Base-by-base conservation (phyloP, 768 basidiomycete species). In the Hirschioporus abietinus region DNA sequence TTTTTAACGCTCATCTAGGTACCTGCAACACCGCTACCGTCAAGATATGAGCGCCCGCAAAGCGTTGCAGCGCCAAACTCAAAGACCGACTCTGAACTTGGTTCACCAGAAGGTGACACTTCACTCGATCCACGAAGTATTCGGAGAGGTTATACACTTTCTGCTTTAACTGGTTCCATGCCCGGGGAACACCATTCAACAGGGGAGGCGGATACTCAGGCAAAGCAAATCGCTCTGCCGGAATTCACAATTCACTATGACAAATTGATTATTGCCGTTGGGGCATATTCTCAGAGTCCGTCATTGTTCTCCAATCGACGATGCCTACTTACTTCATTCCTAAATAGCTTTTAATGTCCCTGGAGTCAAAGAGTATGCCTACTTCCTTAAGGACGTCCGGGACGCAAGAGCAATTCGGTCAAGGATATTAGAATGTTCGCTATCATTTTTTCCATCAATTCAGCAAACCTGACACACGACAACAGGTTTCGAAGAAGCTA, bases 241-340 rank as follows among this genome's bases (percentile, higher is more conserved):
- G 76, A 81, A 8, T 93, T 91, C 74, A 79, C 82, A 9, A 63
- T 94, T 59, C 75, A 77, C 23, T 95, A 91, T 72, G 93, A 95
- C 76, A 92, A 91, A 73, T 82, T 95, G 15, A 86, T 95, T 65
- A 86, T 96, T 62, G 88, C 91, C 7, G 92, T 93, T 1, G 94
- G 94, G 1, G 90, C 91, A 60, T 95, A 95, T 76, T 87, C 85
- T 1, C 92, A 94, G 74, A 95, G 92, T 92, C 71, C 63, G 84
- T 70, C 42, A 52, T 30, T 23, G 7, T 64, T 58, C 34, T 23
- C 20, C 4, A 27, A 64, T 4, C 25, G 60, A 35, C 36, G 30
- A 66, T 23, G 58, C 23, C 42, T 52, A 20, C 30, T 61, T 35
- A 20, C 12, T 35, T 34, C 30, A 64, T 67, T 70, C 64, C n/a